Evolutionary conservation across 768 basidiomycete species (phyloP).

Genomic region (Pisolithus microcarpus): DNA sequence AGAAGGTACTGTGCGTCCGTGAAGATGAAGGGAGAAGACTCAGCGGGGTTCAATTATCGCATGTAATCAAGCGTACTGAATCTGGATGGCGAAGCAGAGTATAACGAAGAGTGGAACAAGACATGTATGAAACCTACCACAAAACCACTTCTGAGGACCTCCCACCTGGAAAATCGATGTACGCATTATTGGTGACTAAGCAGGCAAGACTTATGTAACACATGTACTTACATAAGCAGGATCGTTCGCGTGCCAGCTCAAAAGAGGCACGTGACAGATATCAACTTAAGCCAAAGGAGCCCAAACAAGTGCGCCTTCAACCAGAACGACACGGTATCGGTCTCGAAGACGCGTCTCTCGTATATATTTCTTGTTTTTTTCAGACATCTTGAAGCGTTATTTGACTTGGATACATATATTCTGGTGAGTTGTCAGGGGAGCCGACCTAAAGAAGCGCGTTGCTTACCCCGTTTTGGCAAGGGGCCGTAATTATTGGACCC

Average conservation of each 20-base stretch:
- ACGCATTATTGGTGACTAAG: no score
- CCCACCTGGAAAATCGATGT: no score
- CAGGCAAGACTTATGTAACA: no score
- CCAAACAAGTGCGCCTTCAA: slow-evolving; percentile 24
- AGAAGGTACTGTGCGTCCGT: no score
- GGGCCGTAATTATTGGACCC: slow-evolving; percentile 39
- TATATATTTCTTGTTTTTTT: slow-evolving; percentile 7
- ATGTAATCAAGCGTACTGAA: no score
- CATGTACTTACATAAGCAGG: no score
- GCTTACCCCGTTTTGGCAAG: slow-evolving; percentile 30
- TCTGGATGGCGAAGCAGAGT: no score
- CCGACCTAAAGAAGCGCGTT: slow-evolving; percentile 3
- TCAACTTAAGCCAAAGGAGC: slow-evolving; percentile 50
- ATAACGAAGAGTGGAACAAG: no score
- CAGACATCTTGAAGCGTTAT: slow-evolving; percentile 8
- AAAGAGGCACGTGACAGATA: slow-evolving; percentile 30
- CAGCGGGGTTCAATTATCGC: no score
- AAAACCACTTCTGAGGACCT: no score
- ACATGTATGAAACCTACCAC: no score
- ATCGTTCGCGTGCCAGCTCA: neutral
- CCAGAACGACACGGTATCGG: slow-evolving; percentile 16
- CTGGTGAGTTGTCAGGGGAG: slow-evolving; percentile 10
- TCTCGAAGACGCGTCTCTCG: slow-evolving; percentile 5
- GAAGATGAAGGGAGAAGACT: no score
- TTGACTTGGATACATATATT: slow-evolving; percentile 1